phyloP scores from a whole-genome alignment of 768 basidiomycete species.

The Leucocoprinus birnbaumii region DNA sequence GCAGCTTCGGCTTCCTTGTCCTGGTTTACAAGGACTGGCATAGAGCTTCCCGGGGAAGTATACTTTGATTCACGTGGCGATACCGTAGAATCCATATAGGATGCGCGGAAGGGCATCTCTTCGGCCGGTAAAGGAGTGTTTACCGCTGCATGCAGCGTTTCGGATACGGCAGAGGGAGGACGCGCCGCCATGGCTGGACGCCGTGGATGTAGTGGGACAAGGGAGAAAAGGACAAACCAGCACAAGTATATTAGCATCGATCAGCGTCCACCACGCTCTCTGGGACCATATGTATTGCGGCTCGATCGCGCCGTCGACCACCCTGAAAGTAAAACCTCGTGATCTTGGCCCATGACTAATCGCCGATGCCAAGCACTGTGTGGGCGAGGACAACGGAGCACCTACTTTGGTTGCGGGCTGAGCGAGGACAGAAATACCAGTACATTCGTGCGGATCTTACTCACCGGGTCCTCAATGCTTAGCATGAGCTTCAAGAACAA shows the following conservation, averaged over 20 bases:
- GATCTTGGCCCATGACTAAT: too few relatives aligned
- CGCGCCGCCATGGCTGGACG: slow-evolving; percentile 14
- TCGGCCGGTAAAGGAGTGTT: slow-evolving; percentile 19
- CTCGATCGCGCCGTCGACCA: not conserved
- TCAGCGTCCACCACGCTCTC: not conserved
- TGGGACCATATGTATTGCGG: not conserved
- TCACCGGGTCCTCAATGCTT: too few relatives aligned
- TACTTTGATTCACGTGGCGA: slow-evolving; percentile 19
- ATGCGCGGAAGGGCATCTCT: slow-evolving; percentile 18
- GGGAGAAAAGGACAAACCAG: not conserved
- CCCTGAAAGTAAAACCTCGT: not conserved
- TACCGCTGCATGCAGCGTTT: slow-evolving; percentile 15
- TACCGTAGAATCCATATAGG: slow-evolving; percentile 15
- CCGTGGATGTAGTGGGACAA: not conserved
- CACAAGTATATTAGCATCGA: not conserved
- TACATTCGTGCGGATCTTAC: too few relatives aligned
- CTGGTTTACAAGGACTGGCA: slow-evolving; percentile 11
- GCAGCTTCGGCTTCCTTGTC: slow-evolving; percentile 9
- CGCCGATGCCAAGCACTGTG: too few relatives aligned
- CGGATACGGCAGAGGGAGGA: slow-evolving; percentile 14
- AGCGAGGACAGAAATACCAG: too few relatives aligned
- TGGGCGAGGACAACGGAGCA: too few relatives aligned
- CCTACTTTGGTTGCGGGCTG: too few relatives aligned
- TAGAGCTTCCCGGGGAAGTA: slow-evolving; percentile 18
- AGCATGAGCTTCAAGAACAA: too few relatives aligned